Percentiles rank a stretch among this genome's conserved stretches.
phyloP scores from a whole-genome alignment of 2,329 filamentous ascomycete genomes.

The Fusarium praegraminearum region DNA sequence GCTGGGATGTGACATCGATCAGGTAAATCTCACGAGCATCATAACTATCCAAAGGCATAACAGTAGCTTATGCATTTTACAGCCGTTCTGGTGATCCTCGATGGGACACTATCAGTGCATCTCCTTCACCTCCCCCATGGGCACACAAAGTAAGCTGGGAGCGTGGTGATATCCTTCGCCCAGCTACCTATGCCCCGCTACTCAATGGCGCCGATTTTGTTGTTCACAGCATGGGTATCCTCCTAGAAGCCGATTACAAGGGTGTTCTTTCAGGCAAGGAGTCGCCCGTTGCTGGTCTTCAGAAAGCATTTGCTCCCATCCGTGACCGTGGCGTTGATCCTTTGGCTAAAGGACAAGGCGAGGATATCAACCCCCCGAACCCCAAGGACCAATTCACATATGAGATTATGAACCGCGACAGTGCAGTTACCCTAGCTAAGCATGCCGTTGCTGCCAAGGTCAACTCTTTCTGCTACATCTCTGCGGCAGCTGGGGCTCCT shows the following conservation, averaged over 20 bases:
- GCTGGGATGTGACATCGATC: slow-evolving; percentile 93
- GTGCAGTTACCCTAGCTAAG: slow-evolving; percentile 83
- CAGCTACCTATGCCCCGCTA: slow-evolving; percentile 80
- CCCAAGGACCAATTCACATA: slow-evolving; percentile 86
- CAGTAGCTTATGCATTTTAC: slow-evolving; percentile 37
- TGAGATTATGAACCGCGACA: slow-evolving; percentile 96
- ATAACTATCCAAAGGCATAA: slow-evolving; percentile 4
- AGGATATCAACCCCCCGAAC: slow-evolving; percentile 73
- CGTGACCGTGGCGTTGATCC: slow-evolving; percentile 77
- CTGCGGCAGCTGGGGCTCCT: slow-evolving; percentile 86
- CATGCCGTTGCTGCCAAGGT: slow-evolving; percentile 76
- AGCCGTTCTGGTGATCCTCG: slow-evolving; percentile 91
- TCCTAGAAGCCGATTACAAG: slow-evolving; percentile 98
- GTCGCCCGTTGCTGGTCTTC: slow-evolving; percentile 81
- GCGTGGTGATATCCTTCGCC: slow-evolving; percentile 86
- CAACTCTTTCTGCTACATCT: slow-evolving; percentile 85
- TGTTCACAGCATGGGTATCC: slow-evolving; percentile 94
- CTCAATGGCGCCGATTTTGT: slow-evolving; percentile 85
- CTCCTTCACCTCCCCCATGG: slow-evolving; percentile 79
- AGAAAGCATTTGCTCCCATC: slow-evolving; percentile 78
- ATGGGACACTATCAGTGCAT: slow-evolving; percentile 85
- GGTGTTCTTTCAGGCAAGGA: slow-evolving; percentile 86
- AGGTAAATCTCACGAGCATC: slow-evolving; percentile 67
- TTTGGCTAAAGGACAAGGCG: slow-evolving; percentile 69
- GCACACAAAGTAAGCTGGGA: slow-evolving; percentile 87